Evolutionary conservation across 2,329 filamentous ascomycete genomes (phyloP).

Genomic region (Metarhizium sp.): DNA sequence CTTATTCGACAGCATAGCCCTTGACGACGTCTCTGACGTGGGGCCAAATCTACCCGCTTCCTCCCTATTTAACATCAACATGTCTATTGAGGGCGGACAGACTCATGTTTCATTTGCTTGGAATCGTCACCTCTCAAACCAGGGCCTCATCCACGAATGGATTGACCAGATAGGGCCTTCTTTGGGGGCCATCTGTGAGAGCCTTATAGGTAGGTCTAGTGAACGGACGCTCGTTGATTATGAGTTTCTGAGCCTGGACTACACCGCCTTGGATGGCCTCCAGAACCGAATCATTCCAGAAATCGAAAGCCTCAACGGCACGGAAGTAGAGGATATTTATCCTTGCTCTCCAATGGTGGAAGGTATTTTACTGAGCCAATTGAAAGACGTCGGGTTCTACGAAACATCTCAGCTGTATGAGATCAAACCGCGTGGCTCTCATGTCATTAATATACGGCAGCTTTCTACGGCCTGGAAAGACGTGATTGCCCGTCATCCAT

Average conservation of each 20-base stretch:
- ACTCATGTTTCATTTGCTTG: slow-evolving; percentile 3
- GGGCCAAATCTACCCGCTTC: slow-evolving; percentile 1
- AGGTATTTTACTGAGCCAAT: slow-evolving; percentile 26
- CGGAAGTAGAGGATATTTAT: slow-evolving; percentile 23
- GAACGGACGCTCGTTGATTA: slow-evolving; percentile 1
- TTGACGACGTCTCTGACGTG: slow-evolving; percentile 3
- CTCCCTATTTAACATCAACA: slow-evolving; percentile 3
- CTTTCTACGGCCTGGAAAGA: slow-evolving; percentile 9
- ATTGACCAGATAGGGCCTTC: slow-evolving; percentile 1
- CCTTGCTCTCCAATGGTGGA: slow-evolving; percentile 29
- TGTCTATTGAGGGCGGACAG: slow-evolving; percentile 1
- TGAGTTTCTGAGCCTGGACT: slow-evolving; percentile 10
- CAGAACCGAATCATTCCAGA: slow-evolving; percentile 11
- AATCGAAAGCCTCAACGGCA: slow-evolving; percentile 6
- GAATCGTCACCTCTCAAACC: slow-evolving; percentile 4
- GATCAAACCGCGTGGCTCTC: slow-evolving; percentile 2
- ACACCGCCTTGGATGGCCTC: slow-evolving; percentile 18
- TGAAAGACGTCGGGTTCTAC: slow-evolving; percentile 7
- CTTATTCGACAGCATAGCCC: slow-evolving; percentile 7
- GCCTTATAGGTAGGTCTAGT: neutral
- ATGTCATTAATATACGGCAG: neutral
- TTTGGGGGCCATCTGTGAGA: neutral
- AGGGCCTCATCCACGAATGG: neutral
- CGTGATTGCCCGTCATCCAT: slow-evolving; percentile 5
- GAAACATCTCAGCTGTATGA: slow-evolving; percentile 12